Percentiles rank a stretch among this genome's conserved stretches.
Evolutionary conservation across 306 rosid species (phyloP).

Genomic region (Bauhinia variegata): DNA sequence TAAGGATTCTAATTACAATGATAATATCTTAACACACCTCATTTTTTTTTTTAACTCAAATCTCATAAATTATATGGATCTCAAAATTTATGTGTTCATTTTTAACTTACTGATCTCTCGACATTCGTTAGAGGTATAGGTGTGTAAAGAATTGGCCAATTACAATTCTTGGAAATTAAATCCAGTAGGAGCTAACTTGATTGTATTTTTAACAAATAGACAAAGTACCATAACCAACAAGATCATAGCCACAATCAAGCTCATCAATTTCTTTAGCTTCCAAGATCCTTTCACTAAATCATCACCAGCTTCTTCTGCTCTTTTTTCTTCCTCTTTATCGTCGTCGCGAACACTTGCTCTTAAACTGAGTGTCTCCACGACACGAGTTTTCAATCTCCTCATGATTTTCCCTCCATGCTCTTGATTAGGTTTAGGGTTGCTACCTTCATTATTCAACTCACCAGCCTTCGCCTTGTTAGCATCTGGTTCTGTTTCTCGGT

Average conservation of each 20-base stretch:
- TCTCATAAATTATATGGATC: no score
- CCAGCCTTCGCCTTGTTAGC: slow-evolving; percentile 12
- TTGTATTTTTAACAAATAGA: slow-evolving; percentile 37
- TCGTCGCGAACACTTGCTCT: slow-evolving; percentile 14
- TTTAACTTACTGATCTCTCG: no score
- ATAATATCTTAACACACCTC: no score
- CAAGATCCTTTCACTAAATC: slow-evolving; percentile 15
- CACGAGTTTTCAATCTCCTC: slow-evolving; percentile 36
- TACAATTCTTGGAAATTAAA: slow-evolving; percentile 33
- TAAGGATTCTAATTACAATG: neutral
- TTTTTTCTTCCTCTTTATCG: neutral
- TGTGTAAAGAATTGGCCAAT: no score
- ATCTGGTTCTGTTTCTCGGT: slow-evolving; percentile 18
- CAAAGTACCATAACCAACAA: slow-evolving; percentile 44
- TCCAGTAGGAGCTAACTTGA: slow-evolving; percentile 32
- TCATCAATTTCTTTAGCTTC: slow-evolving; percentile 47
- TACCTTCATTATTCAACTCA: slow-evolving; percentile 10
- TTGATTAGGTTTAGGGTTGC: slow-evolving; percentile 16
- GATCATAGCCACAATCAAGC: slow-evolving; percentile 37
- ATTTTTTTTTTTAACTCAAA: no score
- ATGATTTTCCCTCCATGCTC: slow-evolving; percentile 16
- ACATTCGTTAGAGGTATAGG: no score
- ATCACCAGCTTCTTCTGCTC: neutral
- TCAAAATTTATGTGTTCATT: no score
- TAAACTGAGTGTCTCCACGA: slow-evolving; percentile 34